phyloP scores from a whole-genome alignment of 2,329 filamentous ascomycete genomes.

The Alternaria sp. region DNA sequence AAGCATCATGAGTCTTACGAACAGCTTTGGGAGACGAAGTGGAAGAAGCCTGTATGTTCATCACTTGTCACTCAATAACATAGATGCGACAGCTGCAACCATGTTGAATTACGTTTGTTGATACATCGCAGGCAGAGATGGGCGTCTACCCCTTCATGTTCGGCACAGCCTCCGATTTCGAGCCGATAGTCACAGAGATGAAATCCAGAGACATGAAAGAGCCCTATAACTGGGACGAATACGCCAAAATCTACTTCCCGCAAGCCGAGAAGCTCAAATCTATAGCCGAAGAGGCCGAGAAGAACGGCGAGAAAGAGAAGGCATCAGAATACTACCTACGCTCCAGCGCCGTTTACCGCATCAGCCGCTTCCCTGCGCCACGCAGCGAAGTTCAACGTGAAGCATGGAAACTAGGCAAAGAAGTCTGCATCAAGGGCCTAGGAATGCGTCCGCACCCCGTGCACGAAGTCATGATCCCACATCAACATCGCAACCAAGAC shows the following conservation, averaged over 20 bases:
- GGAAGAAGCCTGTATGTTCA: slow-evolving; percentile 69
- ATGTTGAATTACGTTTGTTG: neutral
- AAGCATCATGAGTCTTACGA: slow-evolving; percentile 58
- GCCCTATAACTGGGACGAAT: slow-evolving; percentile 68
- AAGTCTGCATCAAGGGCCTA: slow-evolving; percentile 66
- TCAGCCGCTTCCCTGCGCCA: slow-evolving; percentile 72
- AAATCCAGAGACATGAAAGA: slow-evolving; percentile 70
- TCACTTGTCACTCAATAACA: neutral
- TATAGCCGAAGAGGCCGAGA: slow-evolving; percentile 61
- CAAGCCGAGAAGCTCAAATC: slow-evolving; percentile 65
- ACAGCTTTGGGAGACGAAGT: slow-evolving; percentile 75
- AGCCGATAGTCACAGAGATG: slow-evolving; percentile 71
- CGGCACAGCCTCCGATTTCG: slow-evolving; percentile 71
- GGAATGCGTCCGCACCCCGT: slow-evolving; percentile 61
- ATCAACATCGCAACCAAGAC: slow-evolving; percentile 58
- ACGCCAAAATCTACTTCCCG: slow-evolving; percentile 69
- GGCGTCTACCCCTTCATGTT: slow-evolving; percentile 80
- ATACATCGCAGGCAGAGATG: slow-evolving; percentile 52
- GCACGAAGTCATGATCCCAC: slow-evolving; percentile 68
- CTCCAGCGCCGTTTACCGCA: slow-evolving; percentile 69
- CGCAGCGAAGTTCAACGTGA: slow-evolving; percentile 61
- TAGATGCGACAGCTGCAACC: neutral
- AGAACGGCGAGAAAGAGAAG: slow-evolving; percentile 58
- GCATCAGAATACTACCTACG: slow-evolving; percentile 70
- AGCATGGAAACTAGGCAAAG: slow-evolving; percentile 73